Base-by-base conservation (phyloP, 768 basidiomycete species). In the Pleurotus giganteus region DNA sequence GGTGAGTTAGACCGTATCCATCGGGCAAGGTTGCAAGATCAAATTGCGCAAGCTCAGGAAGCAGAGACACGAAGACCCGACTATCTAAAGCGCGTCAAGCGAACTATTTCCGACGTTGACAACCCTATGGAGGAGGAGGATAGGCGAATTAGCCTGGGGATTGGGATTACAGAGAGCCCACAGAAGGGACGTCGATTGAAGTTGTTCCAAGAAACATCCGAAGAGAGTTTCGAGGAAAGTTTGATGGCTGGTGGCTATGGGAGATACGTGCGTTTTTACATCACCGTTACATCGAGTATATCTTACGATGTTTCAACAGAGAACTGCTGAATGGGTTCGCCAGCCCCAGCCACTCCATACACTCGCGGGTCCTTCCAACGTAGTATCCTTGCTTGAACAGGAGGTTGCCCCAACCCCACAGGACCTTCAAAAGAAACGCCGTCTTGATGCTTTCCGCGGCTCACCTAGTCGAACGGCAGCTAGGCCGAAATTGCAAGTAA, bases 221-320 rank as follows among this genome's bases (percentile, higher is more conserved):
- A 89, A 43, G 88, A 89, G 68, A 91, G 88, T 62, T 91, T 91
- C 61, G 89, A 91, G 62, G 89, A 91, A 69, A 88, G 88, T 60
- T 66, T 91, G 37, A 88, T 90, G 81, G 88, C 88, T 17, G 88
- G 88, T 27, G 89, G 89, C 6, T 91, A 91, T 67, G 87, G 84
- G 1, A 79, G 79, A 58, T 91, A 90, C 67, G 89, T 86, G 66
- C 68, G 83, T 72, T 44, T n/a, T 21, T 31, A 54, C 13, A 28
- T 57, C 41, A 49, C 45, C 26, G 11, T 21, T 27, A 15, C 32
- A n/a, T 19, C 8, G 19, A 23, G 47, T 29, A 31, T 45, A 60
- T 59, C n/a, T 63, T 60, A 53, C 19, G 19, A 53, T 39, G 45
- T 47, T 42, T 15, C 54, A 56, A 37, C 60, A 85, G 75, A 72